Conservation (phyloP, 768 basidiomycete genomes). For the Chalciporus piperatus region DNA sequence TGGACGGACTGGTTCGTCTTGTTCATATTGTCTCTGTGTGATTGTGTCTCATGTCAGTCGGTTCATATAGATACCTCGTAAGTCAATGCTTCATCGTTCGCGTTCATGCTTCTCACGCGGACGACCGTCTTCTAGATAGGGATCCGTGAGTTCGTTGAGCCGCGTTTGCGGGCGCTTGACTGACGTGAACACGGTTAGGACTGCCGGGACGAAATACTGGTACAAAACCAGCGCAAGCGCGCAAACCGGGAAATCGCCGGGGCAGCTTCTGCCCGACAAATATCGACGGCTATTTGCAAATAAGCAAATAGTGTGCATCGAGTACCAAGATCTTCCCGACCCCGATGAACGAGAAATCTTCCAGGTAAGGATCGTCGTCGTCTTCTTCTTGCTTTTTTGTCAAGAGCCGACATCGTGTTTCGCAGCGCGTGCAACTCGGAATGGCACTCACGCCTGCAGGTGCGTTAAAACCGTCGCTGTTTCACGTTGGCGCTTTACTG, state of each 20-base stretch:
- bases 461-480: slow-evolving; percentile 18
- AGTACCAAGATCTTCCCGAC: slow-evolving; percentile 61
- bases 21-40: background rate
- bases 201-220: slow-evolving; percentile 46
- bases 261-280: slow-evolving; percentile 47
- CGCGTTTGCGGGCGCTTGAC: too few species aligned
- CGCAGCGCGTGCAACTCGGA: slow-evolving; percentile 71
- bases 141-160: slow-evolving; percentile 41
- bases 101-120: background rate
- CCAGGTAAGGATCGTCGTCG: slow-evolving; percentile 45
- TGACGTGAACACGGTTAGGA: slow-evolving; percentile 9
- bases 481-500: background rate
- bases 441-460: slow-evolving; percentile 75
- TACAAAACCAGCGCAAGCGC: slow-evolving; percentile 35
- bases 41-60: slow-evolving; percentile 5
- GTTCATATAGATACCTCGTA: slow-evolving; percentile 53
- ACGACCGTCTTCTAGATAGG: slow-evolving; percentile 29
- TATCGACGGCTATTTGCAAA: slow-evolving; percentile 60
- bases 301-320: slow-evolving; percentile 81
- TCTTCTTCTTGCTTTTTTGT: background rate
- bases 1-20: slow-evolving; percentile 62
- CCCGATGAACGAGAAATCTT: slow-evolving; percentile 66
- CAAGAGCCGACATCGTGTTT: background rate
- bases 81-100: slow-evolving; percentile 12
- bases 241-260: slow-evolving; percentile 15